These are phyloP conservation scores for Syzygium aromaticum DNA, from an alignment of 345 rosid genomes.

Conservation along the genomic window DNA sequence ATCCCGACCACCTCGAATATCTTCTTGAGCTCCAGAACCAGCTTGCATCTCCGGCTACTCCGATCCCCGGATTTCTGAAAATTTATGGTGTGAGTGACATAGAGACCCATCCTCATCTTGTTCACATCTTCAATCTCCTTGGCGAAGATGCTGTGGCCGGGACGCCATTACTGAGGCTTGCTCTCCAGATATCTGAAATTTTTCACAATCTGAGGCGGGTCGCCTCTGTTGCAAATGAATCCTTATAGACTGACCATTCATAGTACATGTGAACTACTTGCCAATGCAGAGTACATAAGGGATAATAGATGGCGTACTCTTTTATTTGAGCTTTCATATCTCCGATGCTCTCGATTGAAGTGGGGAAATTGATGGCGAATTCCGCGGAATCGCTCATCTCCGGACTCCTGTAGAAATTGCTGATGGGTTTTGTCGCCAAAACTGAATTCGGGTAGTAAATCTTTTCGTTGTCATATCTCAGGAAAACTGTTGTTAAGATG, in stretches of 20 bases:
- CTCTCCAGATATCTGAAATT: slow-evolving; percentile 49
- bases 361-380: slow-evolving; percentile 41
- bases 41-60: slow-evolving; percentile 41
- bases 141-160: slow-evolving; percentile 34
- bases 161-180: slow-evolving; percentile 52
- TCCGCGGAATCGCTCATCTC: slow-evolving; percentile 71
- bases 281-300: not conserved
- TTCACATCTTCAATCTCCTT: slow-evolving; percentile 60
- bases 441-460: slow-evolving; percentile 49
- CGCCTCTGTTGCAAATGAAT: not conserved
- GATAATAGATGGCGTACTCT: slow-evolving; percentile 13
- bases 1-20: slow-evolving; percentile 49
- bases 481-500: slow-evolving; percentile 51
- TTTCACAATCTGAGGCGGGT: not conserved
- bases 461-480: slow-evolving; percentile 62
- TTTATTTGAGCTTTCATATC: slow-evolving; percentile 34
- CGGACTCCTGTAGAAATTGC: slow-evolving; percentile 64
- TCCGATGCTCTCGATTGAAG: slow-evolving; percentile 46
- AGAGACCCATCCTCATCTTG: slow-evolving; percentile 58
- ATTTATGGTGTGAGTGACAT: slow-evolving; percentile 44
- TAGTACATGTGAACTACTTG: not conserved
- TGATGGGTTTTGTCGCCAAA: slow-evolving; percentile 39
- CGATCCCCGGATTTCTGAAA: slow-evolving; percentile 43
- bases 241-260: not conserved
- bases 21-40: slow-evolving; percentile 38